Evolutionary conservation across 1,139 yeast genomes (phyloP).

Genomic region (Yamadazyma sp.): DNA sequence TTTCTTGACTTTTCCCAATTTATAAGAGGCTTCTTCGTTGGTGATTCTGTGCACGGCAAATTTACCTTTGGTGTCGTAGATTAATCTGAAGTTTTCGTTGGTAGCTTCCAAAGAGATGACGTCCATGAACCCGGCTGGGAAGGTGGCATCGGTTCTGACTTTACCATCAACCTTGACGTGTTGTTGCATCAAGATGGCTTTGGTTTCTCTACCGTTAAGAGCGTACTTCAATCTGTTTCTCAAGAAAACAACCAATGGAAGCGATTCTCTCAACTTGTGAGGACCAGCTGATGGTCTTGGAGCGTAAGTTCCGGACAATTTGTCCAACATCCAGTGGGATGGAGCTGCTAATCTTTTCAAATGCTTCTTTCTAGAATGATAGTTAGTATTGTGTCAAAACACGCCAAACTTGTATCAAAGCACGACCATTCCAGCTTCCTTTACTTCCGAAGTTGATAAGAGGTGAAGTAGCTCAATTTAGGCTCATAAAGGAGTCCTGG

Average conservation of each 20-base stretch:
- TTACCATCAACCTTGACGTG: constrained; percentile 98
- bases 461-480: not conserved
- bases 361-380: constrained; percentile 29
- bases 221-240: constrained; percentile 99
- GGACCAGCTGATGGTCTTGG: constrained; percentile 99
- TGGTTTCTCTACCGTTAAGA: constrained; percentile 98
- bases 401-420: constrained; percentile 4
- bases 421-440: not conserved
- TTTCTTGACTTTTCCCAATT: constrained; percentile 95
- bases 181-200: constrained; percentile 98
- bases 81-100: constrained; percentile 98
- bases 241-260: constrained; percentile 95
- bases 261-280: constrained; percentile 98
- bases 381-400: constrained; percentile 53
- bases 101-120: constrained; percentile 96
- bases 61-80: constrained; percentile 98
- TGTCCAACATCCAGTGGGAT: constrained; percentile 99
- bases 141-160: constrained; percentile 98
- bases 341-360: constrained; percentile 60
- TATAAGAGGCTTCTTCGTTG: constrained; percentile 97
- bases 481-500: not conserved
- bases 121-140: constrained; percentile 99
- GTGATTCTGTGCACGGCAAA: constrained; percentile 99
- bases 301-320: constrained; percentile 98
- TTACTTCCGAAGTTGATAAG: not conserved